Percentiles rank a stretch among this genome's conserved stretches.
Evolutionary conservation across 306 rosid species (phyloP).

Genomic region (Citrullus colocynthis): DNA sequence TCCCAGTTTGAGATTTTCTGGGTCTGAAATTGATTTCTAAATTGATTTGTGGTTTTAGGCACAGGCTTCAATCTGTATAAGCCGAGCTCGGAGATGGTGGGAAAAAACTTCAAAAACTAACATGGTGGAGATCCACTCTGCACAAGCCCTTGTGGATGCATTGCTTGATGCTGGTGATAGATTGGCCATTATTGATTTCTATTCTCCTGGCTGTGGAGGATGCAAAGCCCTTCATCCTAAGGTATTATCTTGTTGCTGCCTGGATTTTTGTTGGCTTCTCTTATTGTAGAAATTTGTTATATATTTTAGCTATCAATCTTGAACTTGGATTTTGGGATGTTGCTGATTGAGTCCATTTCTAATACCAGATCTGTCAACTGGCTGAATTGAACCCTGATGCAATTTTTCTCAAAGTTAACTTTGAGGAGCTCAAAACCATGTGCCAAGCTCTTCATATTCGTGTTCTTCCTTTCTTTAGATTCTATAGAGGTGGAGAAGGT

Average conservation of each 20-base stretch:
- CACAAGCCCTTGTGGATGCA: conserved; percentile 45
- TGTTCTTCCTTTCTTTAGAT: conserved; percentile 77
- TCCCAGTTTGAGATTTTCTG: neutral
- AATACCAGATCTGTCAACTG: conserved; percentile 67
- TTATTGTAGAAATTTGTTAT: neutral
- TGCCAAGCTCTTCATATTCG: conserved; percentile 54
- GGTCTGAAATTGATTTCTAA: neutral
- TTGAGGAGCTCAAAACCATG: conserved; percentile 57
- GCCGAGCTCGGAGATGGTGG: conserved; percentile 67
- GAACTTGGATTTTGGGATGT: conserved; percentile 5
- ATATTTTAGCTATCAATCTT: neutral
- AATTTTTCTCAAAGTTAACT: conserved; percentile 53
- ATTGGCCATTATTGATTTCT: conserved; percentile 63
- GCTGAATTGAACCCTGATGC: conserved; percentile 55
- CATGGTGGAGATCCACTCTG: conserved; percentile 65
- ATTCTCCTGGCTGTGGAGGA: conserved; percentile 91
- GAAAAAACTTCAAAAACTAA: conserved; percentile 49
- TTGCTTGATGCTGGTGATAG: conserved; percentile 62
- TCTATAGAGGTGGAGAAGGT: conserved; percentile 75
- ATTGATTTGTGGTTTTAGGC: conserved; percentile 26
- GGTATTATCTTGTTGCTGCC: conserved; percentile 20
- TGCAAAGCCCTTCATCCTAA: conserved; percentile 84
- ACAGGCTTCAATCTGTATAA: conserved; percentile 39
- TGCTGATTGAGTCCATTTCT: neutral
- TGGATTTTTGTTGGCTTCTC: neutral